Evolutionary conservation across 2,329 filamentous ascomycete genomes (phyloP).

Genomic region (Penicillium janthinellum): DNA sequence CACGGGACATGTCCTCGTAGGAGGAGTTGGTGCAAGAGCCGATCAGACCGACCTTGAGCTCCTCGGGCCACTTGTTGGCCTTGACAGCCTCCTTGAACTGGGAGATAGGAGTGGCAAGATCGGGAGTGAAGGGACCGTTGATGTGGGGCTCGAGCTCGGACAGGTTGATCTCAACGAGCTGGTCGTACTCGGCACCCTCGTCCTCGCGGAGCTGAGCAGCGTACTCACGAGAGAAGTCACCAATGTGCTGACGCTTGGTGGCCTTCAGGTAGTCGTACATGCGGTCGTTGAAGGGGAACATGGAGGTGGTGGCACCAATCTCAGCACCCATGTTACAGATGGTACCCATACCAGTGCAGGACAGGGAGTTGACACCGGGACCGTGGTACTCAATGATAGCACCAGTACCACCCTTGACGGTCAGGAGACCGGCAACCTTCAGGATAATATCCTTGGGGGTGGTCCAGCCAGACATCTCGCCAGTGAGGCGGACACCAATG

Average conservation of each 20-base stretch:
- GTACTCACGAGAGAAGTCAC: conserved; percentile 65
- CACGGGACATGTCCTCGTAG: conserved; percentile 97
- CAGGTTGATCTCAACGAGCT: conserved; percentile 87
- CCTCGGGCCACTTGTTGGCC: conserved; percentile 85
- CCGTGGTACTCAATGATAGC: conserved; percentile 95
- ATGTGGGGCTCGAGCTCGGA: conserved; percentile 91
- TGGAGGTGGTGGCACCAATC: conserved; percentile 91
- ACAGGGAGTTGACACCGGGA: conserved; percentile 83
- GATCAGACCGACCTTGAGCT: conserved; percentile 89
- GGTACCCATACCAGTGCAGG: conserved; percentile 91
- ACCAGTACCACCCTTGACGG: conserved; percentile 90
- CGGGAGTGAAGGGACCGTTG: conserved; percentile 95
- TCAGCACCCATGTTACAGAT: conserved; percentile 86
- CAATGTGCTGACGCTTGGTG: conserved; percentile 75
- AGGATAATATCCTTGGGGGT: conserved; percentile 96
- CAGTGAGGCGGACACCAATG: conserved; percentile 43
- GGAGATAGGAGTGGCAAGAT: conserved; percentile 89
- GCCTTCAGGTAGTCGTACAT: conserved; percentile 84
- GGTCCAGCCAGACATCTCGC: conserved; percentile 84
- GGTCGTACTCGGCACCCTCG: conserved; percentile 80
- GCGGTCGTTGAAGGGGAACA: conserved; percentile 87
- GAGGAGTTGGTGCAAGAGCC: conserved; percentile 99
- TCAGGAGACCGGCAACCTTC: conserved; percentile 82
- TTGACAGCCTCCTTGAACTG: conserved; percentile 83
- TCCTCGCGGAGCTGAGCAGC: conserved; percentile 69